Conservation (phyloP, 2,329 filamentous ascomycete genomes). For the Arthrobotrys conoides region DNA sequence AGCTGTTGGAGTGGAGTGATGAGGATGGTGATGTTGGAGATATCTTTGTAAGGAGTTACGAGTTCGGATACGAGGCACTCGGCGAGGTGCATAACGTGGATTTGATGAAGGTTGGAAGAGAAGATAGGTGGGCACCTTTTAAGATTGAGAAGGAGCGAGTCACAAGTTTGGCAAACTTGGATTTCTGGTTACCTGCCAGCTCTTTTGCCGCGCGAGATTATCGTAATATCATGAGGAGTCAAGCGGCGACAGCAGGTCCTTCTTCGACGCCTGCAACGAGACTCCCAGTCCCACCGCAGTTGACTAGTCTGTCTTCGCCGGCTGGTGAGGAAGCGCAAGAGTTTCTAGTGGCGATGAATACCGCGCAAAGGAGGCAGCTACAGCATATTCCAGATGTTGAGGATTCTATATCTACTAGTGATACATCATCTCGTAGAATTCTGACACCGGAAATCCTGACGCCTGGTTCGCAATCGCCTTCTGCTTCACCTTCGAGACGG, state of each 20-base stretch:
- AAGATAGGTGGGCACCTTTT: conserved; percentile 50
- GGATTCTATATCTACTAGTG: conserved; percentile 52
- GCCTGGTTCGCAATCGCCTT: conserved; percentile 41
- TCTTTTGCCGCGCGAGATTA: conserved; percentile 4
- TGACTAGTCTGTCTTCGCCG: conserved; percentile 22
- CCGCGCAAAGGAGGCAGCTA: conserved; percentile 26
- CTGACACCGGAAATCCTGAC: conserved; percentile 40
- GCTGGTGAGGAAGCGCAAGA: conserved; percentile 37
- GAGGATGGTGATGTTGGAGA: conserved; percentile 82
- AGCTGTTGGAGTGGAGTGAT: conserved; percentile 82
- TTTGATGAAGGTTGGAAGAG: conserved; percentile 68
- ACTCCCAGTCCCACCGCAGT: conserved; percentile 18
- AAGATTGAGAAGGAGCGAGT: conserved; percentile 50
- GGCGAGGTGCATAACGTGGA: conserved; percentile 72
- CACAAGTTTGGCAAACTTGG: conserved; percentile 16
- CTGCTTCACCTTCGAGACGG: conserved; percentile 35
- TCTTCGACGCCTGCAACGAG: background rate
- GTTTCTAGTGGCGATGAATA: conserved; percentile 47
- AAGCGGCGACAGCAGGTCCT: conserved; percentile 4
- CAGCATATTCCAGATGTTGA: conserved; percentile 29
- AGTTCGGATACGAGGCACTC: conserved; percentile 79
- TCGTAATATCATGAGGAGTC: conserved; percentile 2
- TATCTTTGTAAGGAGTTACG: conserved; percentile 85
- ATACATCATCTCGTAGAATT: conserved; percentile 51
- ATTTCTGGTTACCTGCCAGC: conserved; percentile 20